Evolutionary conservation across 2,329 filamentous ascomycete species (phyloP), one percentile per base, ranked within the genome.

Genomic region (Trichoderma sp.): DNA sequence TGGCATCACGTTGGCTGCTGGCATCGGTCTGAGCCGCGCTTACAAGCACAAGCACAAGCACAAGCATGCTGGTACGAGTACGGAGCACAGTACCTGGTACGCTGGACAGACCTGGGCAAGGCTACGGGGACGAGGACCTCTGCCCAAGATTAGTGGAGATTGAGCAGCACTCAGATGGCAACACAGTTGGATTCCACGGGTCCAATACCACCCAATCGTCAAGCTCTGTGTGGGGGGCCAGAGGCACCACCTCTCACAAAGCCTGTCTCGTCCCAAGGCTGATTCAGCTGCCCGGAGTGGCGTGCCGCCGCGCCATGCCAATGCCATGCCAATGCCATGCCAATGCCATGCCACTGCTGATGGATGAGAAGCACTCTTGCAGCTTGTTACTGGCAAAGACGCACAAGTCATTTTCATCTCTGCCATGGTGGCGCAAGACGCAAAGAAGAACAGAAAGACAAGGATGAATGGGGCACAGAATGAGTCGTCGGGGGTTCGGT

Each of bases 91-190:
- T 47, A 51, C 64, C 15, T 15, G 66, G 66, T 61, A 61, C 66
- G 32, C 9, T 6, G 28, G 47, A 34, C 26, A 65, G n/a, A 4
- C 61, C 30, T 15, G 57, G 34, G 51, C 71, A 57, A 69, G 64
- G 71, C 71, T 61, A 36, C 71, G 21, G 21, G 58, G 65, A 57
- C 62, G 34, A 39, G 7, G 39, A n/a, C 39, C 39, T 43, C 39
- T 65, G 63, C 47, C 11, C 47, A 53, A 73, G 47, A 39, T 21
- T 36, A 57, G 75, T 75, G 75, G 76, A 76, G 71, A 75, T 75
- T 75, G 72, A 68, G 71, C 68, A 73, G 56, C 64, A 47, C 32
- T 53, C 39, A 18, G 32, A 60, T 15, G 51, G 56, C 47, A 36
- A 34, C 53, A 69, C 66, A 61, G 30, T 57, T 28, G 53, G 65